Evolutionary conservation across 2,329 filamentous ascomycete genomes (phyloP), one percentile per base, ranked within the genome.

Genomic region (Apiospora rasikravindrae): DNA sequence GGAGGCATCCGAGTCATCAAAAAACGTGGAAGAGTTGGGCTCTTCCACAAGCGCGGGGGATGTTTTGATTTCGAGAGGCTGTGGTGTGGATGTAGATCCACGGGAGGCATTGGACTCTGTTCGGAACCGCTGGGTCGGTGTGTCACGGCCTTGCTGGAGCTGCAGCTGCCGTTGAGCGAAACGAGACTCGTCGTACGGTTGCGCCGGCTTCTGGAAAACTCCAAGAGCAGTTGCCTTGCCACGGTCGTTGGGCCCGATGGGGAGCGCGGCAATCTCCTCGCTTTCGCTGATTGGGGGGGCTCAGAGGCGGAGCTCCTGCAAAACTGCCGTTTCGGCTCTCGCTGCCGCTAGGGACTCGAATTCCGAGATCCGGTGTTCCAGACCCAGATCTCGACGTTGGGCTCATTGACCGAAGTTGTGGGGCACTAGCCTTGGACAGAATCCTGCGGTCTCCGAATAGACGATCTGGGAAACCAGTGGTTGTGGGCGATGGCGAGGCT

Each of bases 121-220:
- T 14, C 86, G 84, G 74, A 79, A 79, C 10, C 83, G 82, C 45
- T 82, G 82, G 0, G 84, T 85, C 0, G 92, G 89, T 0, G 89
- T 90, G 71, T 92, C 92, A 37, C 92, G 89, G 40, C 91, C 93
- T 77, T 93, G 89, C 74, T 96, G 93, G 80, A 98, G 89, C 80
- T 95, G 93, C 67, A 93, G 84, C 78, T 97, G 93, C 64, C 94
- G 90, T 78, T 97, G 92, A 6, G 93, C 89, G 77, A 94, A 98
- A 78, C 94, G 93, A 26, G 92, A 90, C 78, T 98, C 95, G 77
- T 97, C 94, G 76, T 96, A 98, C 10, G 91, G 89, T 69, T 92
- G 89, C 1, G 85, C 83, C 1, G 95, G 93, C 78, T 94, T 94
- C 75, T 92, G 92, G 73, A 81, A 81, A 8, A 81, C 79, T 1